Base-by-base conservation (phyloP, 2,329 filamentous ascomycete genomes). In the Sarocladiaceae sp. region DNA sequence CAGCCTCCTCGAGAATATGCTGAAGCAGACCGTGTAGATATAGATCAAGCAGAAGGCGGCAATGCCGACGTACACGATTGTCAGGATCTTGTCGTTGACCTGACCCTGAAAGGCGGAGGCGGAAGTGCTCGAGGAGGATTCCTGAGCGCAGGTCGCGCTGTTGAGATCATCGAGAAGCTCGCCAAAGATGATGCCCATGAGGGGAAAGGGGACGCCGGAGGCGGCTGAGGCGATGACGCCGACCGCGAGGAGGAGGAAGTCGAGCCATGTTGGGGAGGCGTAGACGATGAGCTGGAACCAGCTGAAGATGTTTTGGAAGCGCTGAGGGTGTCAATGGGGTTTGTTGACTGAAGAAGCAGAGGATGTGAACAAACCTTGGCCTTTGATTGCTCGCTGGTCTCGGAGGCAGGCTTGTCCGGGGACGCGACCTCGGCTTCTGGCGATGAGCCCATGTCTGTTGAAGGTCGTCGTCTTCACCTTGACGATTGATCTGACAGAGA, bases 181-280 rank as follows among this genome's bases (percentile, higher is more conserved):
- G 45, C 80, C 78, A 52, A 83, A 83, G 44, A 83, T 65, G 48
- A 83, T 76, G 43, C 75, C 79, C 54, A 83, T 74, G 16, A 83
- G 63, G 12, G 80, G 80, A 46, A 82, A 80, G 0, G 80, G 79
- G 3, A 78, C 68, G 37, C 79, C 80, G n/a, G 78, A 72, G 20
- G 69, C 75, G 34, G 76, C 73, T 44, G 77, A 71, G 44, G 66
- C 64, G 33, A 69, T 33, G 27, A 59, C 63, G 33, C 69, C 71
- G 20, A 62, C 51, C 13, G 65, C 11, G 31, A 74, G 59, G 39
- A 74, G 61, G n/a, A 58, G 35, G 47, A 67, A 57, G 48, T 73
- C 70, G 46, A 68, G 47, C 55, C 61, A 62, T 51, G 61, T 64
- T 18, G 70, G 70, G 35, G 70, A 58, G 45, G 66, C 69, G 47